Base-by-base conservation (phyloP, 2,329 filamentous ascomycete genomes). In the Xylariaceae sp. region DNA sequence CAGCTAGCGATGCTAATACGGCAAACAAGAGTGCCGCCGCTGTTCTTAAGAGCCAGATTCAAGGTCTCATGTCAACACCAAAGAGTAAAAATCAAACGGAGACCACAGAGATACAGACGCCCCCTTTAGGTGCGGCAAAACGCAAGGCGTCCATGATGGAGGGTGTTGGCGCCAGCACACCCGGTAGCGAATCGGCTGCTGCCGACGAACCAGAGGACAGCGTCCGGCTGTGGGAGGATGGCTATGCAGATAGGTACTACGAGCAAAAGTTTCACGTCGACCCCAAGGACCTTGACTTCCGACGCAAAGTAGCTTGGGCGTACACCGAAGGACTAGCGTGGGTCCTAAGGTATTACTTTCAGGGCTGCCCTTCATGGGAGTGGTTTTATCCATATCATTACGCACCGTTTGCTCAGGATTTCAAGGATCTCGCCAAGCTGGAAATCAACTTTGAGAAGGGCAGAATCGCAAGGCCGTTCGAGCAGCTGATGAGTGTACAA, bases 371-470 rank as follows among this genome's bases (percentile, higher is more conserved):
- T 19, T 97, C 92, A 0, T 99, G 96, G 95, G 96, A 94, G 49
- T 99, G 95, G 95, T 99, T 95, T 73, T 99, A 97, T 71, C 95
- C 95, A 0, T 96, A 98, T 70, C 95, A 99, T 72, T 99, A 99
- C 72, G 96, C 95, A 1, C 95, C 96, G 3, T 99, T 99, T 72
- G 95, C 95, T 2, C 90, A 92, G 49, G 95, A 99, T 74, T 99
- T 99, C 73, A 88, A 90, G 56, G 88, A 93, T 53, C 81, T 99
- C 41, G 85, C 82, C 49, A 87, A 92, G 65, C 87, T 96, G 80
- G 82, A 90, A 28, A 85, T 96, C 63, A 79, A 83, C 16, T 99
- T 99, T 66, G 84, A 91, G 56, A 91, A 93, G 73, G 94, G 94
- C 9, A 86, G 82, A 45, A 90, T 92, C 3, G 97, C 96, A 66